Base-by-base conservation (phyloP, 495 filamentous ascomycete genomes). In the Achaetomiella virescens region DNA sequence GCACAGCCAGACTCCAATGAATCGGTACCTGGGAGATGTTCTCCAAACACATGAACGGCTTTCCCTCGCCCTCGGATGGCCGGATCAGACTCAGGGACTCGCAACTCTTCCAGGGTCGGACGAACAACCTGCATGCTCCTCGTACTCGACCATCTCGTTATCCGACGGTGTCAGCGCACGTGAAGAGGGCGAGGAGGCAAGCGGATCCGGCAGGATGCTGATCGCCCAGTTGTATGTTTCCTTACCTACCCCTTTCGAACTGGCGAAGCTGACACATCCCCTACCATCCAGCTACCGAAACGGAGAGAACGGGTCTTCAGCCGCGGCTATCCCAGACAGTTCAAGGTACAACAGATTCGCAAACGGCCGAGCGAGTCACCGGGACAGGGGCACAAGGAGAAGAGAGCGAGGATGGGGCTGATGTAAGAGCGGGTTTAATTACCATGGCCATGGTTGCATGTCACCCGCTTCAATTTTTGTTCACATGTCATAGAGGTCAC, bases 21-120 rank as follows among this genome's bases (percentile, higher is more conserved):
- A 18, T 10, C 45, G 54, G 1, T 57, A 43, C 22, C 6, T 57
- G 9, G 25, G 17, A 15, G 36, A 24, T 2, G 12, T 33, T 6
- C 54, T n/a, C n/a, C n/a, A 57, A 12, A 24, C 25, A 5, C 54
- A 57, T 21, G 46, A 57, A 9, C 40, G 15, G 2, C 38, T 57
- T 14, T 37, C 46, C 17, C 27, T 57, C 5, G 46, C n/a, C n/a
- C 45, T 49, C 18, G 35, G 44, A 4, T 20, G 11, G 20, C 38
- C 18, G 14, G 1, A 0, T 6, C 35, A 45, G 6, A 0, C 7
- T 1, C 10, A 6, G 0, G 2, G 3, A n/a, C n/a, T n/a, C 24
- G 18, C 33, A 6, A 11, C 9, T 14, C 9, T 2, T n/a, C 1
- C 25, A 12, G 12, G 33, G 1, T 25, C 11, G 31, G 24, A 4